Evolutionary conservation across 2,329 filamentous ascomycete genomes (phyloP).

Genomic region (Alternaria alternata): DNA sequence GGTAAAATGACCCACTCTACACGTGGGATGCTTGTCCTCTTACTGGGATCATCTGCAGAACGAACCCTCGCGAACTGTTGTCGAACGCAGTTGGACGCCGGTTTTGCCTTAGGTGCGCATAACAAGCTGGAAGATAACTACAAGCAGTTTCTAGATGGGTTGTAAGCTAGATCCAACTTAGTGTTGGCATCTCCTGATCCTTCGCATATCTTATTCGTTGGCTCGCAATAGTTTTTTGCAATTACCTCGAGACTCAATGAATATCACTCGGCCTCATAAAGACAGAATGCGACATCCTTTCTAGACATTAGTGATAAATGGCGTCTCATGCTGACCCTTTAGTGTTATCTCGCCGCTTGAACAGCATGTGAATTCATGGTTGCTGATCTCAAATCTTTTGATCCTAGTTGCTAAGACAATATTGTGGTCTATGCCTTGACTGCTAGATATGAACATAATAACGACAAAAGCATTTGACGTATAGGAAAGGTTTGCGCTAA

Average conservation of each 20-base stretch:
- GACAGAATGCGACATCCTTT: slow-evolving; percentile 19
- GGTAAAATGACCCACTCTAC: slow-evolving; percentile 25
- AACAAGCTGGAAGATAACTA: slow-evolving; percentile 27
- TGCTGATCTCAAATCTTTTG: slow-evolving; percentile 40
- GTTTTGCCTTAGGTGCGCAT: slow-evolving; percentile 16
- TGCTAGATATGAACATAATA: slow-evolving; percentile 27
- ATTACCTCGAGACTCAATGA: slow-evolving; percentile 31
- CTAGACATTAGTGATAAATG: slow-evolving; percentile 33
- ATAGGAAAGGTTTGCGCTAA: slow-evolving; percentile 32
- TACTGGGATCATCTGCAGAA: slow-evolving; percentile 30
- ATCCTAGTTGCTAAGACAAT: slow-evolving; percentile 28
- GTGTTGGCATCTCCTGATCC: slow-evolving; percentile 30
- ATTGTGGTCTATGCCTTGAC: slow-evolving; percentile 33
- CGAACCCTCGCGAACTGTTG: slow-evolving; percentile 25
- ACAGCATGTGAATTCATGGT: slow-evolving; percentile 34
- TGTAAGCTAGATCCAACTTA: slow-evolving; percentile 34
- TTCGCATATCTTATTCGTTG: slow-evolving; percentile 24
- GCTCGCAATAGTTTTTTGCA: slow-evolving; percentile 30
- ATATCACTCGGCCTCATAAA: slow-evolving; percentile 3
- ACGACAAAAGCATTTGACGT: slow-evolving; percentile 33
- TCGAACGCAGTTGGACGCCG: slow-evolving; percentile 41
- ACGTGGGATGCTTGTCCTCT: slow-evolving; percentile 35
- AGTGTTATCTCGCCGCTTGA: slow-evolving; percentile 33
- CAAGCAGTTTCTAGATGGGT: slow-evolving; percentile 24
- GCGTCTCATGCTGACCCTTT: slow-evolving; percentile 19